Base-by-base conservation (phyloP, 176 grass and related monocot species). In the Alloteropsis semialata region DNA sequence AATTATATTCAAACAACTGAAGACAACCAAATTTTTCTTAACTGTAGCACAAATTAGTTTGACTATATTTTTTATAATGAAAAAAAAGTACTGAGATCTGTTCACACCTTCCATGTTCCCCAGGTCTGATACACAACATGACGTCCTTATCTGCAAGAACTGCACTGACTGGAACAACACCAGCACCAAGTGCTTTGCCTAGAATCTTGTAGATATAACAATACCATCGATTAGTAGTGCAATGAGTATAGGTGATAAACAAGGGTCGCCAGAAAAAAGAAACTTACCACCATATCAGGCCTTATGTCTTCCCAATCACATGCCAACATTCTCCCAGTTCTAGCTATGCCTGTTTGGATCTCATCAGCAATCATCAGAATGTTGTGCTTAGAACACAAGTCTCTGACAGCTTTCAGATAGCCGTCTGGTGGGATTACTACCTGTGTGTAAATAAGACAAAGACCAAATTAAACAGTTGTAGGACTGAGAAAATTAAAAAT, bases 311-410 rank as follows among this genome's bases (percentile, higher is more conserved):
- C 96, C 96, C 96, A 98, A 18, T 98, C 79, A 63, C 90, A 93
- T 60, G 96, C 96, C 64, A 98, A 51, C 89, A 98, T 90, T 83
- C 84, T 92, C 13, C 96, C 96, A n/a, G 96, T 98, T 66, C 93
- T 89, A 44, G 93, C 96, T 90, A 98, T 95, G 50, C 96, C 96
- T 57, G 96, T 98, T 91, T 98, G 96, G 66, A 98, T 93, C 85
- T 98, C 96, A 91, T 98, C 96, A 82, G 87, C 96, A 88, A 98
- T 95, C 96, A 98, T 98, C 54, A 98, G 69, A 88, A 98, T 87
- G 42, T 98, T 95, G 85, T 93, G 63, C 80, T 68, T 90, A 17
- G 93, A 95, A 84, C 96, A 98, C 63, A 98, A 58, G 24, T 95
- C 85, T 93, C 96, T 95, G 56, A 91, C 91, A 73, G 85, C 85